A percentile compares a stretch with the other conserved stretches of the same genome.
Conservation (phyloP, 176 grass and related monocot genomes). For the Urochloa ruziziensis region DNA sequence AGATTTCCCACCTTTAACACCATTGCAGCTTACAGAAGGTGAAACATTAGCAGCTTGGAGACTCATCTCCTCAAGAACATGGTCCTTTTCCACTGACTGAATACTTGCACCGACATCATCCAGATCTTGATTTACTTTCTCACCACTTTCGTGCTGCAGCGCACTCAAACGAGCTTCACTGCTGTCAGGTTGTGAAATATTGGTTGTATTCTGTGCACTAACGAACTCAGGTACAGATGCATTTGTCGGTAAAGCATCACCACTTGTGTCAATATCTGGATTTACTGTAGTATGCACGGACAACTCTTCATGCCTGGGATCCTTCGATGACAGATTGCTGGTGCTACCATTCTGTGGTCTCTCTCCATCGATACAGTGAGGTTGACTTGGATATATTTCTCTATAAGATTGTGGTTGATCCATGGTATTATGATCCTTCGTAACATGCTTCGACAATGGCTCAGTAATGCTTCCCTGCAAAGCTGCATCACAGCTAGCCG, state of each 20-base stretch:
- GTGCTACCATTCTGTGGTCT: neutral
- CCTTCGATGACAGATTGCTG: conserved; percentile 21
- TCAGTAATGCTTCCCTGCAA: conserved; percentile 8
- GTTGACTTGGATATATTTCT: conserved; percentile 4
- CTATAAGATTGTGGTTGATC: conserved; percentile 11
- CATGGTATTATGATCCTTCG: neutral
- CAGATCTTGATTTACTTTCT: conserved; percentile 28
- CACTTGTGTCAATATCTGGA: conserved; percentile 7
- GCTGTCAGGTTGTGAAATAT: neutral
- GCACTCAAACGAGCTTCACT: conserved; percentile 20
- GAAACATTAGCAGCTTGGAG: neutral
- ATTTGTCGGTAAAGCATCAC: conserved; percentile 12
- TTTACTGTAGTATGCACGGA: neutral
- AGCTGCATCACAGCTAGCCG: conserved; percentile 9
- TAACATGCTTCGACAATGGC: neutral
- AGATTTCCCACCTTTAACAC: conserved; percentile 19
- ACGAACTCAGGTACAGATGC: conserved; percentile 14
- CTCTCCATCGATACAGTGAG: conserved; percentile 4
- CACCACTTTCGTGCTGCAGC: conserved; percentile 12
- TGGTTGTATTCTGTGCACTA: neutral
- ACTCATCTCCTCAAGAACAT: neutral
- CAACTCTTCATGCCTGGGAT: conserved; percentile 17
- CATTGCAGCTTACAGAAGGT: conserved; percentile 19
- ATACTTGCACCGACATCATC: neutral
- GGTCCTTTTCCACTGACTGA: conserved; percentile 19